Percentiles rank a stretch among this genome's conserved stretches.
Evolutionary conservation across 177 flowering plant genomes (phyloP).

Genomic region (Telopea speciosissima): DNA sequence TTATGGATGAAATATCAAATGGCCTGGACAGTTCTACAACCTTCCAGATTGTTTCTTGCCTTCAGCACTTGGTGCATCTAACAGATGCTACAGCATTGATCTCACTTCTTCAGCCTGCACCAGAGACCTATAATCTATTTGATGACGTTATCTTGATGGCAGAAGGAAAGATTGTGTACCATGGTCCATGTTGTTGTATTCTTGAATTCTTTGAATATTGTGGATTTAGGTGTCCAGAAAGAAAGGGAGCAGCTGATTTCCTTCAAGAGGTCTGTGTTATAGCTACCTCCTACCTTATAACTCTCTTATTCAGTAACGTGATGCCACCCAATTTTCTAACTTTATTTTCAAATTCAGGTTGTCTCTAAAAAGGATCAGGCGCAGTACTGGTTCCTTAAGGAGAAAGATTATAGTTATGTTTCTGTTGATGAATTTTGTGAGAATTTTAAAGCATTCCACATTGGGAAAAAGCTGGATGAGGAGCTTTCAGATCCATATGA

Average conservation of each 20-base stretch:
- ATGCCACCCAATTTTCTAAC: no score
- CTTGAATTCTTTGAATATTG: background rate
- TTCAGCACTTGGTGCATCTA: constrained; percentile 33
- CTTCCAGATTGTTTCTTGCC: constrained; percentile 36
- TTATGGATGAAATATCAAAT: constrained; percentile 54
- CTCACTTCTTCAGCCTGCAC: constrained; percentile 49
- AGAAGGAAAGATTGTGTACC: background rate
- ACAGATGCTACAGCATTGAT: constrained; percentile 36
- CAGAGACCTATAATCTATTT: constrained; percentile 37
- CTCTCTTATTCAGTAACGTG: background rate
- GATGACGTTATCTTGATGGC: constrained; percentile 21
- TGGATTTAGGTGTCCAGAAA: background rate
- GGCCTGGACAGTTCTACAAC: constrained; percentile 61
- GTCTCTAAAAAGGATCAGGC: background rate
- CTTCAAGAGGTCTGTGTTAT: background rate
- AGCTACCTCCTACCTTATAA: no score
- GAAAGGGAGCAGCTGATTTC: background rate
- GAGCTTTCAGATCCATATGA: background rate
- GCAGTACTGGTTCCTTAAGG: background rate
- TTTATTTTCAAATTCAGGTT: background rate
- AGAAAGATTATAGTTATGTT: background rate
- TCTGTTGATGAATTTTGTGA: background rate
- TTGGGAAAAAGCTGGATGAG: background rate
- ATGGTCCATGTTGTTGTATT: background rate
- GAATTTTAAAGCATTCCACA: background rate